Percentiles rank a stretch among this genome's conserved stretches.
These are phyloP conservation scores for Podosphaera aphanis DNA, from an alignment of 2,329 filamentous ascomycete genomes.

Conservation along the genomic window DNA sequence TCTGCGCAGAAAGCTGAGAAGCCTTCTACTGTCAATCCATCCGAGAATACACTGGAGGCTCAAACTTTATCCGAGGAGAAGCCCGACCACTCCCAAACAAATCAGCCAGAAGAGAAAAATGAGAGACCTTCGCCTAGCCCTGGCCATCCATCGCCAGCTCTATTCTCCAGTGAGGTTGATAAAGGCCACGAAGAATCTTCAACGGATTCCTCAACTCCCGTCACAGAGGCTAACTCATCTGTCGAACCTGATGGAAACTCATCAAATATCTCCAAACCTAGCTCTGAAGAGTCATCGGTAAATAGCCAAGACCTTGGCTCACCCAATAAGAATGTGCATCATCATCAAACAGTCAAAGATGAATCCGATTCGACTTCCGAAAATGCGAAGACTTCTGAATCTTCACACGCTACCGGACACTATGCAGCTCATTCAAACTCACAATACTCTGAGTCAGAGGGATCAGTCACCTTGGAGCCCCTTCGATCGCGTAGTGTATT, in stretches of 20 bases:
- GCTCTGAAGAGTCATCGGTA: background rate
- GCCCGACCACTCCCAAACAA: background rate
- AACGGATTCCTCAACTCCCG: background rate
- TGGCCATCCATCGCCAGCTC: background rate
- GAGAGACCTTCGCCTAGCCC: background rate
- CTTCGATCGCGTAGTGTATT: background rate
- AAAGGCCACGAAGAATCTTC: background rate
- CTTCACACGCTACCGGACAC: background rate
- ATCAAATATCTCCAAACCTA: background rate
- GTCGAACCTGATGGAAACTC: background rate
- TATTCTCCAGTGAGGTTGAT: background rate
- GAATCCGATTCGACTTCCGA: background rate
- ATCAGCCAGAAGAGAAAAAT: background rate
- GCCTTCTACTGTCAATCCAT: no score
- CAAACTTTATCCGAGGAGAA: background rate
- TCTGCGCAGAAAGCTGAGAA: background rate
- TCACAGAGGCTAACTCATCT: background rate
- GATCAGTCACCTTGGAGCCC: background rate
- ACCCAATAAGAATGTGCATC: background rate
- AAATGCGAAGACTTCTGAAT: background rate
- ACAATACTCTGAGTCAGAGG: background rate
- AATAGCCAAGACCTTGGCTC: background rate
- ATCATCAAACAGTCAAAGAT: background rate
- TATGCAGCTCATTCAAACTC: background rate
- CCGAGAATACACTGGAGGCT: no score